A percentile compares a stretch with the other conserved stretches of the same genome.
phyloP scores from a whole-genome alignment of 2,329 filamentous ascomycete genomes.

The Hypoxylon sp. region DNA sequence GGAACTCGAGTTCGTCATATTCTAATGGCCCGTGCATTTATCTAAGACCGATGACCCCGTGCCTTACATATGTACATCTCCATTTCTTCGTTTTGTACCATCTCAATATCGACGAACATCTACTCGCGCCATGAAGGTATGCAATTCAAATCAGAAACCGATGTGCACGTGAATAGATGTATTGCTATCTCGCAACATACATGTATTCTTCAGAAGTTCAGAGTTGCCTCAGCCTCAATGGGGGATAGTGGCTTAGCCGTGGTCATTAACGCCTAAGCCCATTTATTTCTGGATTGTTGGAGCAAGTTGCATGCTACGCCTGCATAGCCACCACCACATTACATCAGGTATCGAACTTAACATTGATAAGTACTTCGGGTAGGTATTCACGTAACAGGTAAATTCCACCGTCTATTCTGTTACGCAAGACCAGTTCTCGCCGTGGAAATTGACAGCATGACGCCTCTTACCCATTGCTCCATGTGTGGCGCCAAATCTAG shows the following conservation, averaged over 20 bases:
- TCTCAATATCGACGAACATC: background rate
- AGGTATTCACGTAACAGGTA: background rate
- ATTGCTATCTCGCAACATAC: background rate
- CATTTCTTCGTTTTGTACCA: background rate
- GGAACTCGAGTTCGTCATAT: conserved; percentile 7
- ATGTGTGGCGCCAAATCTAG: conserved; percentile 1
- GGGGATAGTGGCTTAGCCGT: background rate
- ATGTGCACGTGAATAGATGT: background rate
- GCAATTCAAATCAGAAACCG: background rate
- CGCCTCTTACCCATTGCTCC: background rate
- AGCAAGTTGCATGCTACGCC: background rate
- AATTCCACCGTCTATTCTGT: too few relatives aligned
- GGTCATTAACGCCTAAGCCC: background rate
- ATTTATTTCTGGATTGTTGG: background rate
- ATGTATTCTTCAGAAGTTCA: background rate
- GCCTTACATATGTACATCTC: too few relatives aligned
- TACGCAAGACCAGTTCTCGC: background rate
- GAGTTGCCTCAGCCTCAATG: background rate
- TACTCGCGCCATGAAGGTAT: background rate
- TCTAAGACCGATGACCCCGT: background rate
- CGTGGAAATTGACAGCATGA: background rate
- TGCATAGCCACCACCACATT: background rate
- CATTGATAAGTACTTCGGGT: too few relatives aligned
- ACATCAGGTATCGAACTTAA: too few relatives aligned
- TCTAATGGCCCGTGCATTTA: conserved; percentile 2